Evolutionary conservation across 108 stramenopile species (phyloP).

Genomic region (Cylindrotheca fusiformis): DNA sequence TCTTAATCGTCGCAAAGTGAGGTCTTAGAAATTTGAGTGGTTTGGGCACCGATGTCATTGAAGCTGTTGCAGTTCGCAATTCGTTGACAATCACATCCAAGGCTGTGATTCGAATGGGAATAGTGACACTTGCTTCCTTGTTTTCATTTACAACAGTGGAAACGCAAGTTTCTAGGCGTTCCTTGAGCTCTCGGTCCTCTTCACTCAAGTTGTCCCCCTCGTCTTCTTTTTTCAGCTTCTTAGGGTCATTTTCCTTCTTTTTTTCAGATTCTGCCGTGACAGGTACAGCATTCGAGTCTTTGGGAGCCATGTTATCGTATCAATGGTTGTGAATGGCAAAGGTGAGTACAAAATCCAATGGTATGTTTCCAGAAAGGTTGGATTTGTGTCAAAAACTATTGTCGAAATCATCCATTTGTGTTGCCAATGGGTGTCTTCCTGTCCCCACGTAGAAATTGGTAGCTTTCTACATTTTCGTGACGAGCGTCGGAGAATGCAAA

Average conservation of each 20-base stretch:
- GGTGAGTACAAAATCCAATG: too few species aligned
- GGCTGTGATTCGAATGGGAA: constrained; percentile 74
- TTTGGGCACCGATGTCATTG: constrained; percentile 99
- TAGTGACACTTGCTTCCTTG: constrained; percentile 69
- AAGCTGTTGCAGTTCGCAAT: constrained; percentile 86
- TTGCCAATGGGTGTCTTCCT: constrained; percentile 1
- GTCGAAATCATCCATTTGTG: not conserved
- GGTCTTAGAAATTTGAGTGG: constrained; percentile 98
- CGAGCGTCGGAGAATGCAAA: not conserved
- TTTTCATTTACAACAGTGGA: constrained; percentile 69
- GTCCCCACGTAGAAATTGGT: too few species aligned
- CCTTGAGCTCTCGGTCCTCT: constrained; percentile 84
- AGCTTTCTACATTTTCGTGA: not conserved
- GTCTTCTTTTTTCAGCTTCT: constrained; percentile 26
- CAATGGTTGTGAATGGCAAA: too few species aligned
- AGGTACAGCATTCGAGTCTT: constrained; percentile 32
- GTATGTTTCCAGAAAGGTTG: not conserved
- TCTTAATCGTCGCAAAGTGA: constrained; percentile 86
- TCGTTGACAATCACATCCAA: constrained; percentile 89
- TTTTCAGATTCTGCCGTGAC: constrained; percentile 29
- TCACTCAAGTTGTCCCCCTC: constrained; percentile 59
- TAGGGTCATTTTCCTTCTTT: constrained; percentile 37
- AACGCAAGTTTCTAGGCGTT: constrained; percentile 86
- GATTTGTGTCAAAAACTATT: not conserved
- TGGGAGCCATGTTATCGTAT: constrained; percentile 37